Evolutionary conservation across 768 basidiomycete species (phyloP), one percentile per base, ranked within the genome.

Genomic region (Tulasnella sp.): DNA sequence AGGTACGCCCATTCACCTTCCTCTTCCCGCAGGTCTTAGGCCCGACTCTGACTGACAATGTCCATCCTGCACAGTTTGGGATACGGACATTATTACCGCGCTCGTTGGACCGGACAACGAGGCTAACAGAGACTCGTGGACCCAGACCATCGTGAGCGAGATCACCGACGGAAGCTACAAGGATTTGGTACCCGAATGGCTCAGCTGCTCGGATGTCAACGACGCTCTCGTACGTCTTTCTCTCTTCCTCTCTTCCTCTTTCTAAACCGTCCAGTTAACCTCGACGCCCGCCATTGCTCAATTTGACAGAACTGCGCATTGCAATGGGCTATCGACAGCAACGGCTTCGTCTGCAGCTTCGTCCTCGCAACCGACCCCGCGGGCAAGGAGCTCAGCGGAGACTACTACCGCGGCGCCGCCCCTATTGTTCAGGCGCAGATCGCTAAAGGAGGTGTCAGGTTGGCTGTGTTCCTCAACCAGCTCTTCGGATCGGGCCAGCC

Each of bases 381-480:
- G 61, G n/a, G 35, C 35, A 35, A 35, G 35, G 35, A 35, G 35
- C 35, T 35, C 35, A 35, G 35, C 5, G 35, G 35, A 35, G 5
- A 2, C 35, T 35, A 35, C 35, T 35, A 35, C 35, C 35, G 35
- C 5, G 35, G 35, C 5, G 74, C 74, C 26, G 77, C 77, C 18
- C 79, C 79, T 1, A 77, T 79, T 48, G 71, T 79, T n/a, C 75
- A 79, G 39, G 46, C 29, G 7, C 79, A 79, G 71, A 51, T 79
- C 9, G 79, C 79, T 3, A 77, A 79, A 70, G 79, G 69, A 4
- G 23, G 48, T 16, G 18, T 70, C 18, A 39, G 29, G 69, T 74
- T 75, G 7, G 78, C 78, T 5, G 78, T 73, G n/a, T 79, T 46
- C 74, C 78, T 79, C 39, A 74, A 79, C 42, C 75, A 72, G 37